Evolutionary conservation across 805 yeast genomes (phyloP).

Genomic region (Kockiozyma suomiensis): DNA sequence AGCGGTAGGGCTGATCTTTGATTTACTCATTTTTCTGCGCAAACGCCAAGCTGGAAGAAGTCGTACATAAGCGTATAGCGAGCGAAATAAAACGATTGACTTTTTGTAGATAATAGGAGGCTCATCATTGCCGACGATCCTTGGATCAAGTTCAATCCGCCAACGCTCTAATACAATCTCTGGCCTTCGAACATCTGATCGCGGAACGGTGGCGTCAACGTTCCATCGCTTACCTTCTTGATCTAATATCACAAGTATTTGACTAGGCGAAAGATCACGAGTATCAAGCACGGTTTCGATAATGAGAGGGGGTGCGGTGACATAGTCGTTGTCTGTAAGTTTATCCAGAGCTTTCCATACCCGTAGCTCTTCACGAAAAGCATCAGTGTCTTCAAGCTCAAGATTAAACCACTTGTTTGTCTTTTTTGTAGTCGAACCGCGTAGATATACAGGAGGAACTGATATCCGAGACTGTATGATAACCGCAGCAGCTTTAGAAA

Average conservation of each 20-base stretch:
- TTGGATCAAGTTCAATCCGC: constrained; percentile 76
- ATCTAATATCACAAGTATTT: constrained; percentile 62
- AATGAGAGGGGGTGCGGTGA: constrained; percentile 71
- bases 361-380: constrained; percentile 58
- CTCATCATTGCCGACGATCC: constrained; percentile 47
- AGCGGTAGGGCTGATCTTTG: constrained; percentile 45
- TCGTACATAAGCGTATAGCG: constrained; percentile 65
- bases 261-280: constrained; percentile 56
- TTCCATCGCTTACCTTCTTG: constrained; percentile 48
- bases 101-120: constrained; percentile 72
- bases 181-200: constrained; percentile 37
- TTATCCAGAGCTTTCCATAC: constrained; percentile 55
- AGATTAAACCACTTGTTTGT: constrained; percentile 46
- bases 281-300: constrained; percentile 81
- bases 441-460: constrained; percentile 33
- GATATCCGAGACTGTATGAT: constrained; percentile 41
- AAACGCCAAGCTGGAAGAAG: constrained; percentile 74
- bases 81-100: constrained; percentile 71
- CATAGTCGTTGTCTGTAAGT: background rate
- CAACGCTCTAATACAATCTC: constrained; percentile 95
- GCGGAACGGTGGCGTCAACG: constrained; percentile 59
- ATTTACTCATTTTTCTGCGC: constrained; percentile 49
- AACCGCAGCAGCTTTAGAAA: constrained; percentile 45
- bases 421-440: constrained; percentile 33
- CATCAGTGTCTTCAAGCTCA: constrained; percentile 46